These are phyloP conservation scores for Apocynum venetum DNA, from an alignment of 257 asterid species.

Conservation along the genomic window DNA sequence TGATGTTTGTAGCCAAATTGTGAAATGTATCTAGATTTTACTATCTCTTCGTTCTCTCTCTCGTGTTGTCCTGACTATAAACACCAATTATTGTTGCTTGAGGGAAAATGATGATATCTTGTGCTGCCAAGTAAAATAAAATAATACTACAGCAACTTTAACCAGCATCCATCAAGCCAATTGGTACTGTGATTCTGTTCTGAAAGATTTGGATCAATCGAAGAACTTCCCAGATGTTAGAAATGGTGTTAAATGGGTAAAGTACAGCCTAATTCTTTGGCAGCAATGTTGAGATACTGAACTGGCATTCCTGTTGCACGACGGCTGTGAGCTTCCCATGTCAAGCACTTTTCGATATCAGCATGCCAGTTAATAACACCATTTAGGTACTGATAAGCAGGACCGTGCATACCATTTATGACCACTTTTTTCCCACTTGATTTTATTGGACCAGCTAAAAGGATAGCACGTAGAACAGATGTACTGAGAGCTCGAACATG, in stretches of 20 bases:
- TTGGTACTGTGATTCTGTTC: constrained; percentile 1
- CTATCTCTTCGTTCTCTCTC: neutral
- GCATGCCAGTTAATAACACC: constrained; percentile 56
- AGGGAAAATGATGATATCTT: neutral
- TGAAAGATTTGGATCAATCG: constrained; percentile 15
- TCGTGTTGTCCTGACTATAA: neutral
- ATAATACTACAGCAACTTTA: neutral
- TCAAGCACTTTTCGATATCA: constrained; percentile 75
- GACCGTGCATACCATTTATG: constrained; percentile 34
- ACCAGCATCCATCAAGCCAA: constrained; percentile 17
- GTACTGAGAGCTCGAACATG: constrained; percentile 95
- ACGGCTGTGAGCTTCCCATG: constrained; percentile 93
- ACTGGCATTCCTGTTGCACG: constrained; percentile 67
- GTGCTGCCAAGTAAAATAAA: neutral
- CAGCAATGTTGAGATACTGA: constrained; percentile 67
- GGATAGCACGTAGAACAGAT: constrained; percentile 86
- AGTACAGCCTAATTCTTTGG: constrained; percentile 82
- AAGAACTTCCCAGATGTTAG: constrained; percentile 5
- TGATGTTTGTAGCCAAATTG: neutral
- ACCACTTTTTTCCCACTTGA: constrained; percentile 33
- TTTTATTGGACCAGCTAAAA: constrained; percentile 50
- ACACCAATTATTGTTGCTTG: neutral
- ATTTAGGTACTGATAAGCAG: constrained; percentile 52
- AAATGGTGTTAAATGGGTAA: constrained; percentile 43
- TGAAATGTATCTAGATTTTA: neutral